Percentiles rank a stretch among this genome's conserved stretches.
Conservation (phyloP, 2,329 filamentous ascomycete genomes). For the Trichoderma pleuroti region DNA sequence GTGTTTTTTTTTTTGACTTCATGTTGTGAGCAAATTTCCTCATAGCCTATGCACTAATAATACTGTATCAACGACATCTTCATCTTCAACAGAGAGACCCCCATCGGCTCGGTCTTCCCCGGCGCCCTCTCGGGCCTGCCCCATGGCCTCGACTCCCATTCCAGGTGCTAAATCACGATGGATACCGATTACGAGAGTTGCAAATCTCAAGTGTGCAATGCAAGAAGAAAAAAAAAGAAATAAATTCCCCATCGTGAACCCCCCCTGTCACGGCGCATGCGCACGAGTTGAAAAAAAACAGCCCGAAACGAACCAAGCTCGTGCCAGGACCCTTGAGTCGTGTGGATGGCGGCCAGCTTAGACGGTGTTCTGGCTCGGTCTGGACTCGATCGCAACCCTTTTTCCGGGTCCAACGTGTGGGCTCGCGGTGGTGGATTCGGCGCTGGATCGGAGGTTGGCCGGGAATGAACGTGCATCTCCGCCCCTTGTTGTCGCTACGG, state of each 20-base stretch:
- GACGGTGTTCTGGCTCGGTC: slow-evolving; percentile 22
- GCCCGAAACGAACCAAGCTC: slow-evolving; percentile 21
- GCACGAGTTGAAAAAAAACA: slow-evolving; percentile 11
- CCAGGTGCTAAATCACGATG: neutral
- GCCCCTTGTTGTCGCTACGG: neutral
- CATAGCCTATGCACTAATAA: neutral
- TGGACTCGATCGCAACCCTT: slow-evolving; percentile 19
- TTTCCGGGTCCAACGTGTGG: slow-evolving; percentile 6
- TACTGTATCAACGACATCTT: neutral
- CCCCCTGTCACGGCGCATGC: slow-evolving; percentile 7
- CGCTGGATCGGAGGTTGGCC: slow-evolving; percentile 21
- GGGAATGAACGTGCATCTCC: slow-evolving; percentile 18
- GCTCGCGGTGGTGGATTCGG: slow-evolving; percentile 18
- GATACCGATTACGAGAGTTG: neutral
- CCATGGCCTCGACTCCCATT: neutral
- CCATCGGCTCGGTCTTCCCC: slow-evolving; percentile 10
- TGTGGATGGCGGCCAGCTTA: slow-evolving; percentile 7
- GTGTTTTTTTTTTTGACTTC: neutral
- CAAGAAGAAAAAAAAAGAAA: neutral
- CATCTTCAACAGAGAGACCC: neutral
- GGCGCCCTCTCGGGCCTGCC: neutral
- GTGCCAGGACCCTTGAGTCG: slow-evolving; percentile 14
- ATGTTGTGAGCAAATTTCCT: neutral
- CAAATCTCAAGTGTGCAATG: neutral
- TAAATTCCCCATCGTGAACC: neutral